These are phyloP conservation scores for Malbranchea cinnamomea DNA, from an alignment of 2,329 filamentous ascomycete genomes.

Conservation along the genomic window DNA sequence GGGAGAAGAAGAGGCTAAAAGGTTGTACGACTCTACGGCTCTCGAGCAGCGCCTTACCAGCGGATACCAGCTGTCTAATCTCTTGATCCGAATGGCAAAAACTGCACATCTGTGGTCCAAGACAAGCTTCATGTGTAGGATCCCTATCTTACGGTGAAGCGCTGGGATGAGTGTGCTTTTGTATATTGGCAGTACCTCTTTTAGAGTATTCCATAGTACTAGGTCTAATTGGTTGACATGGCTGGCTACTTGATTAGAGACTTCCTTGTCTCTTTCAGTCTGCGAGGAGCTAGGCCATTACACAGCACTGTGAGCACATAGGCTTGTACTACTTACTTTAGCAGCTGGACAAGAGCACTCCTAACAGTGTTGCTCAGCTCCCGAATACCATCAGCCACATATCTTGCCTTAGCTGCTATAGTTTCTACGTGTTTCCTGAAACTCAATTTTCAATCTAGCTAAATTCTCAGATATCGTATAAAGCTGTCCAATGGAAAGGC, in stretches of 20 bases:
- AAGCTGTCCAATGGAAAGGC: conserved; percentile 1
- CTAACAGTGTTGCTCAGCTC: conserved; percentile 5
- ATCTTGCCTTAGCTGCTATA: conserved; percentile 9
- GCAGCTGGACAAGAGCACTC: background rate
- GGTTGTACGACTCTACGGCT: background rate
- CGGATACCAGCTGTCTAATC: conserved; percentile 10
- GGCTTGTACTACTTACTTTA: conserved; percentile 2
- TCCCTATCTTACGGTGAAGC: conserved; percentile 6
- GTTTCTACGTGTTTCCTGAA: conserved; percentile 10
- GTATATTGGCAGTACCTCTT: conserved; percentile 6
- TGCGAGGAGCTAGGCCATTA: conserved; percentile 2
- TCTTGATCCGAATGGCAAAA: conserved; percentile 9
- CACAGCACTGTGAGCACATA: conserved; percentile 2
- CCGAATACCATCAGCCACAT: conserved; percentile 3
- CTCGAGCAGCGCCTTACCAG: conserved; percentile 5
- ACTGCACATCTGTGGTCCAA: conserved; percentile 7
- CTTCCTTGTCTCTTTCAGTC: background rate
- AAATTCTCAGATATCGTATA: conserved; percentile 13
- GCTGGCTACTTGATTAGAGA: background rate
- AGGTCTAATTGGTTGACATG: background rate
- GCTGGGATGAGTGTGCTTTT: conserved; percentile 8
- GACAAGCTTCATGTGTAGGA: conserved; percentile 5
- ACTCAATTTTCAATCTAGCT: conserved; percentile 9
- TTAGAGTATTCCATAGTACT: conserved; percentile 3
- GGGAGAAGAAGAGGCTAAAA: background rate